Base-by-base conservation (phyloP, 805 yeast species). In the Pichia cabralensis region DNA sequence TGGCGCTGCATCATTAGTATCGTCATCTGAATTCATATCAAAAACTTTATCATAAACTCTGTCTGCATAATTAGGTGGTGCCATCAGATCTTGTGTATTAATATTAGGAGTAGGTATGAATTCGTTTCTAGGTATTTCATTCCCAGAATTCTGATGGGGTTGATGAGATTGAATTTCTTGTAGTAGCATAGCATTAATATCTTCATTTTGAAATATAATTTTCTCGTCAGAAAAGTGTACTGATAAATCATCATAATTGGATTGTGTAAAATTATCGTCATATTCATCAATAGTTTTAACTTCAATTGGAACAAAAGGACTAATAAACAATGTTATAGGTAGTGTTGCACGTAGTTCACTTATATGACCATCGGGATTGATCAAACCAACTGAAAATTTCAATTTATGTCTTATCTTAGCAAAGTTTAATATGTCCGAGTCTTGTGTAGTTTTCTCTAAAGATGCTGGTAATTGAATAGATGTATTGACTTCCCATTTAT, bases 341-440 rank as follows among this genome's bases (percentile, higher is more conserved):
- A 89, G 62, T 0, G 96, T 80, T 0, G 96, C 96, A 22, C 97
- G 66, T 33, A 89, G 64, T 55, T 88, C 96, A 1, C 96, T 84
- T 3, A 80, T 76, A 52, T 89, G 97, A 3, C 95, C 95, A 55
- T 86, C 96, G 1, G 94, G 80, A 52, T 92, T 89, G 26, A 74
- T 58, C 43, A 92, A 65, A 2, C 84, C 80, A 38, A 92, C 74
- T 8, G 73, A 76, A 52, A 88, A 83, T 49, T 84, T 80, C 37
- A 92, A 59, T 58, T 86, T 88, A 60, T 92, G 98, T 36, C 94
- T 73, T 11, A 92, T 86, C 54, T 84, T 84, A 39, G 85, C 67
- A 50, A 76, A 72, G 19, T 68, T 67, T 22, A 68, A 60, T 25
- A 92, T 64, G 39, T 76, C 80, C 50, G 89, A 82, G 57, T 92